phyloP scores from a whole-genome alignment of 192 early-diverging fungal genomes.

The Kickxella alabastrina region DNA sequence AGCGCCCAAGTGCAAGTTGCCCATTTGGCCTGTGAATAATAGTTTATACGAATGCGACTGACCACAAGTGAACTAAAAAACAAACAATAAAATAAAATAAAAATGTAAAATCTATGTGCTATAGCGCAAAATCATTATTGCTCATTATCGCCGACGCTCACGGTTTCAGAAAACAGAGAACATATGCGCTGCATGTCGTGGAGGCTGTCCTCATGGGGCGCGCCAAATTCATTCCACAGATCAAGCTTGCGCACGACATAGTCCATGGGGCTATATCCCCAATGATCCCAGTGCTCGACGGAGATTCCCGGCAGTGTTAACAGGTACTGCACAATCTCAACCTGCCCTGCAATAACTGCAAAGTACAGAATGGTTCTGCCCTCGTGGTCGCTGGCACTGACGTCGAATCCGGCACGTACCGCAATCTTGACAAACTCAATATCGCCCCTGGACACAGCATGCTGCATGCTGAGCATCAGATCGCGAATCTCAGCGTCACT shows the following conservation, averaged over 20 bases:
- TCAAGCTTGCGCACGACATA: constrained; percentile 44
- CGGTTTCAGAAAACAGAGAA: constrained; percentile 25
- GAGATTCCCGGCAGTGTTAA: constrained; percentile 22
- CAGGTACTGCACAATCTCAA: constrained; percentile 46
- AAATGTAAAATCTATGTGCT: neutral
- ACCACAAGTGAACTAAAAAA: no score
- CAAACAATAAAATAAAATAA: neutral
- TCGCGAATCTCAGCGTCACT: constrained; percentile 75
- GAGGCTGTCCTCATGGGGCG: constrained; percentile 41
- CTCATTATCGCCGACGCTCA: neutral
- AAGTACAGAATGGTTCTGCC: constrained; percentile 46
- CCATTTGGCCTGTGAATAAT: no score
- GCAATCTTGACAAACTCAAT: constrained; percentile 50
- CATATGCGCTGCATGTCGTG: constrained; percentile 50
- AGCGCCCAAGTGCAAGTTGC: neutral
- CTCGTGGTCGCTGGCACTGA: constrained; percentile 34
- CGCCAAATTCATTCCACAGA: constrained; percentile 43
- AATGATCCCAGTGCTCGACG: constrained; percentile 39
- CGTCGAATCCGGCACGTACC: constrained; percentile 41
- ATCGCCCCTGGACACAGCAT: constrained; percentile 44
- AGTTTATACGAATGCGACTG: no score
- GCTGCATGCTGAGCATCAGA: constrained; percentile 53
- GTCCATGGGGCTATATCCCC: constrained; percentile 49
- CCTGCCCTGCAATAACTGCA: constrained; percentile 45
- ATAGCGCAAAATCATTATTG: neutral